These are phyloP conservation scores for Neoboletus magnificus DNA, from an alignment of 768 basidiomycete species.

Conservation along the genomic window DNA sequence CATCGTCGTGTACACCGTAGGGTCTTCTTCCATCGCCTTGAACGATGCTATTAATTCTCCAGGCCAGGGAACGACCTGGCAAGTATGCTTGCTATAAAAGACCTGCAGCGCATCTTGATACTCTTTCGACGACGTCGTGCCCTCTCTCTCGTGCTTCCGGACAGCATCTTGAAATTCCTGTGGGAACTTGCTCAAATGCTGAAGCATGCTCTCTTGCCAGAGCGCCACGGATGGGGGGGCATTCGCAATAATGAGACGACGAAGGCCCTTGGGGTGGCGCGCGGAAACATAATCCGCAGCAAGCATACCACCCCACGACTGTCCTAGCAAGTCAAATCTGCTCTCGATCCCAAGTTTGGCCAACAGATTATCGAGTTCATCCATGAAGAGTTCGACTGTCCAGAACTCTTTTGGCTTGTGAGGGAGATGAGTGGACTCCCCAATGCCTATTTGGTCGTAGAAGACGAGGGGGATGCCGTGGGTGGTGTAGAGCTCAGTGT, in stretches of 20 bases:
- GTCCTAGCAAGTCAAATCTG: conserved; percentile 45
- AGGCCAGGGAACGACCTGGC: conserved; percentile 32
- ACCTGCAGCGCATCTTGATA: conserved; percentile 28
- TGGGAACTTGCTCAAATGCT: conserved; percentile 26
- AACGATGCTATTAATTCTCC: conserved; percentile 26
- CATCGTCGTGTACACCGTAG: conserved; percentile 34
- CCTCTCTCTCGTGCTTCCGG: conserved; percentile 29
- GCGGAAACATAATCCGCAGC: conserved; percentile 38
- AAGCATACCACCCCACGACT: conserved; percentile 57
- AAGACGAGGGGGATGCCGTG: conserved; percentile 40
- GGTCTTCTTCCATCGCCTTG: conserved; percentile 22
- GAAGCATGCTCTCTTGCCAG: conserved; percentile 19
- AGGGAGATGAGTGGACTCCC: conserved; percentile 41
- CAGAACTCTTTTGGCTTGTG: conserved; percentile 38
- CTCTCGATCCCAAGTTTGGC: conserved; percentile 37
- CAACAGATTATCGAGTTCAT: conserved; percentile 50
- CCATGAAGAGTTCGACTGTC: conserved; percentile 48
- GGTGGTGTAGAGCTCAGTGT: conserved; percentile 28
- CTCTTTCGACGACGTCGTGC: conserved; percentile 29
- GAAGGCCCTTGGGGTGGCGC: conserved; percentile 37
- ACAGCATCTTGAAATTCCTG: conserved; percentile 23
- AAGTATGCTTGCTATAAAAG: conserved; percentile 34
- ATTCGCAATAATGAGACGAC: conserved; percentile 33
- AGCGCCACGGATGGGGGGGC: conserved; percentile 30
- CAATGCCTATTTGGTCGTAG: conserved; percentile 49